phyloP scores from a whole-genome alignment of 2,329 filamentous ascomycete genomes.

The Cercospora berteroae region DNA sequence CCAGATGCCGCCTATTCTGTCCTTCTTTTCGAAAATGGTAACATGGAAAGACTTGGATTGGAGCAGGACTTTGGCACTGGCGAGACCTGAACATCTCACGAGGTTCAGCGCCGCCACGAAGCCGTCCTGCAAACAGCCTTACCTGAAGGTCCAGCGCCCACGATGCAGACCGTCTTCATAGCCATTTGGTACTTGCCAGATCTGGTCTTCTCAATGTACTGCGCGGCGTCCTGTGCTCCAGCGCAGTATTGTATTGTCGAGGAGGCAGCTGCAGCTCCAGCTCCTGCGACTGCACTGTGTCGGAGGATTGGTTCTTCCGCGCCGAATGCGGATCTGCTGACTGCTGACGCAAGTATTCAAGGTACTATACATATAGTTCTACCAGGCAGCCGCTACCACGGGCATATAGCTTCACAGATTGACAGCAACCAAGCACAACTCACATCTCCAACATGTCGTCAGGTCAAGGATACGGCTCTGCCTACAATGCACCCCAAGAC shows the following conservation, averaged over 20 bases:
- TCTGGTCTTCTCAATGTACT: not conserved
- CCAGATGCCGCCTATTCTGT: slow-evolving; percentile 76
- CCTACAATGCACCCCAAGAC: slow-evolving; percentile 13
- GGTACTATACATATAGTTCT: not conserved
- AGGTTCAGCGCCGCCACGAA: not conserved
- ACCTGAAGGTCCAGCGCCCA: slow-evolving; percentile 45
- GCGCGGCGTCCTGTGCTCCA: not conserved
- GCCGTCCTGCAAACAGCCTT: not conserved
- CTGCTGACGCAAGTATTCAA: not conserved
- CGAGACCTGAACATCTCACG: slow-evolving; percentile 36
- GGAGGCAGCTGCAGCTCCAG: not conserved
- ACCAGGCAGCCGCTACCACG: not conserved
- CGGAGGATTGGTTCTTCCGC: not conserved
- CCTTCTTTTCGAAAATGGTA: slow-evolving; percentile 66
- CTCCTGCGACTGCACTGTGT: not conserved
- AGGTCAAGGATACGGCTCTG: slow-evolving; percentile 19
- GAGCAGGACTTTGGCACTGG: slow-evolving; percentile 64
- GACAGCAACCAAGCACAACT: not conserved
- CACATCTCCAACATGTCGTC: slow-evolving; percentile 11
- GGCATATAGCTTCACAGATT: not conserved
- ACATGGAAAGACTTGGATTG: slow-evolving; percentile 61
- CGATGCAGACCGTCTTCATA: slow-evolving; percentile 40
- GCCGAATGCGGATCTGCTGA: not conserved
- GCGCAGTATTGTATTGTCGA: not conserved
- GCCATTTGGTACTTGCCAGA: not conserved